Base-by-base conservation (phyloP, 139 green algal genomes). In the Auxenochlorella pyrenoidosa region DNA sequence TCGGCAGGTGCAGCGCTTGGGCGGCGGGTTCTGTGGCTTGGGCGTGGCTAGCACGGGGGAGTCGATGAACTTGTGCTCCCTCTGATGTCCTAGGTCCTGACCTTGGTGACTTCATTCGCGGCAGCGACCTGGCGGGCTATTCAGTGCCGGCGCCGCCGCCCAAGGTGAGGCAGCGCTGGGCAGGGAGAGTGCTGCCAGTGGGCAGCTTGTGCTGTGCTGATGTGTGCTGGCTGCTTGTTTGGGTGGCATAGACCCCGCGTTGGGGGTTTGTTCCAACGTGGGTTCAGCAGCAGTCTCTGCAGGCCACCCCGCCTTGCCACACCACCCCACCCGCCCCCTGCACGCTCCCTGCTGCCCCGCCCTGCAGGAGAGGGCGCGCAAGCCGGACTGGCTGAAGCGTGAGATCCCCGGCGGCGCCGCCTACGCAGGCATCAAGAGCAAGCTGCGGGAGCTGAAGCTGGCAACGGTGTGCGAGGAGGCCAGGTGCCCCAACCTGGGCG, bases 311-410 rank as follows among this genome's bases (percentile, higher is more conserved):
- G 16, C 21, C 36, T 38, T 16, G 19, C 63, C 63, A 38, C 28
- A 26, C 4, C 75, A 30, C 75, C 66, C 47, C 38, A 58, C 19
- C 19, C 6, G 28, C 75, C 15, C 13, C 44, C 44, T 44, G 40
- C 5, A 26, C 38, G 22, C 36, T 66, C 58, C 36, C 43, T 47
- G 30, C 41, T 22, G 24, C 5, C 21, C 30, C 70, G 65, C 87
- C 21, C 30, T 76, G 65, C 87, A 97, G 94, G 96, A 97, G 68
- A 94, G 92, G 73, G 91, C 91, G 79, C 90, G 96, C 26, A 99
- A 99, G 94, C 98, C 98, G 0, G 96, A 99, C 83, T 99, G 98
- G 98, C 95, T 99, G 86, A 99, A 99, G 93, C 92, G 95, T 10
- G 79, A 93, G 32, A 75, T 99, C 22, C 97, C 97, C 12, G 95